A percentile compares a stretch with the other conserved stretches of the same genome.
phyloP scores from a whole-genome alignment of 257 asterid species.

The Lavandula angustifolia region DNA sequence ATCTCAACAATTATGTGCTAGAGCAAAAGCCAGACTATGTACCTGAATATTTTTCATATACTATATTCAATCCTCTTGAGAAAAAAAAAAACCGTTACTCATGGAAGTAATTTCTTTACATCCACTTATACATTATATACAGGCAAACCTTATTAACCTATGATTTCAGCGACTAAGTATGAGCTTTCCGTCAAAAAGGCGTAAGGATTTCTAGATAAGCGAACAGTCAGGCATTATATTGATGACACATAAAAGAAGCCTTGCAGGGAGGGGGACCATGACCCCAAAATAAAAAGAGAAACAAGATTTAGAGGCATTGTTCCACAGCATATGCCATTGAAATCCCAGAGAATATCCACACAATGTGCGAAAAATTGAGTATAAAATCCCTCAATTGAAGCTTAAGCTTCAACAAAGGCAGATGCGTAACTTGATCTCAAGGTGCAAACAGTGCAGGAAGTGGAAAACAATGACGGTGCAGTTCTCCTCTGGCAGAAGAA shows the following conservation, averaged over 20 bases:
- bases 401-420: constrained; percentile 30
- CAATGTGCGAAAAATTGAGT: constrained; percentile 41
- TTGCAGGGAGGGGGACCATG: constrained; percentile 43
- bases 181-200: too few species aligned
- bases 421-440: constrained; percentile 16
- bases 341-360: constrained; percentile 46
- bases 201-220: constrained; percentile 22
- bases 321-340: constrained; percentile 43
- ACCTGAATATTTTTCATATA: background rate
- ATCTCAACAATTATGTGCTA: too few species aligned
- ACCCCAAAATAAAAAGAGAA: constrained; percentile 36
- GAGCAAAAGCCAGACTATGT: constrained; percentile 10
- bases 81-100: constrained; percentile 12
- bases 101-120: constrained; percentile 13
- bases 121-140: background rate
- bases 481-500: constrained; percentile 46
- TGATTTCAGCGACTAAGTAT: too few species aligned
- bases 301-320: constrained; percentile 39
- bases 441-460: constrained; percentile 19
- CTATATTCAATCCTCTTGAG: constrained; percentile 10
- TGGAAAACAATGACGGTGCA: constrained; percentile 43
- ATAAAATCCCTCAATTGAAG: constrained; percentile 33
- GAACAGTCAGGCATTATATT: constrained; percentile 28
- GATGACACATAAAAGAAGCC: constrained; percentile 25
- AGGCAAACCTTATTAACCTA: constrained; percentile 6